Percentiles rank a stretch among this genome's conserved stretches.
Conservation (phyloP, 1,139 yeast species). For the Candida tropicalis region DNA sequence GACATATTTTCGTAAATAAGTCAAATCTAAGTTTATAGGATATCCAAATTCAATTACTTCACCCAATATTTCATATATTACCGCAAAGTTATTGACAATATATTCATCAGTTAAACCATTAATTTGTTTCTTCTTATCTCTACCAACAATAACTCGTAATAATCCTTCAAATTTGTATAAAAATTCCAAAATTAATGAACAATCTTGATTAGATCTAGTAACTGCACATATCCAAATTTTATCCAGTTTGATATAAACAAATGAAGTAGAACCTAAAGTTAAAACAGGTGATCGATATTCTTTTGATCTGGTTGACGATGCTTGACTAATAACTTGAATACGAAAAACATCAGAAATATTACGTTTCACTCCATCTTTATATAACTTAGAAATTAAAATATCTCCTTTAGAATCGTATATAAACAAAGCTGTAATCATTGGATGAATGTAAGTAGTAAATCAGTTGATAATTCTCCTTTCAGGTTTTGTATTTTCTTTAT, state of each 20-base stretch:
- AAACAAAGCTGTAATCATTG: slow-evolving; percentile 79
- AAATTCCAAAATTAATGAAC: slow-evolving; percentile 78
- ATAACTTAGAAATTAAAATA: slow-evolving; percentile 75
- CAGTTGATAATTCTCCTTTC: too few species aligned
- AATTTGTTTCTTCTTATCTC: slow-evolving; percentile 12
- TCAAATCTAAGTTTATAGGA: slow-evolving; percentile 69
- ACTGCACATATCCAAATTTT: slow-evolving; percentile 84
- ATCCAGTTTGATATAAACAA: slow-evolving; percentile 73
- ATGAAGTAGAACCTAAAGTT: slow-evolving; percentile 91
- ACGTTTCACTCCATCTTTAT: slow-evolving; percentile 63
- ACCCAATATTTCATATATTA: slow-evolving; percentile 76
- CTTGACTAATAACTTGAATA: slow-evolving; percentile 76
- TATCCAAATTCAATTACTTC: slow-evolving; percentile 82
- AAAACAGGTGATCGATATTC: slow-evolving; percentile 76
- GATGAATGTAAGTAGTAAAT: neutral
- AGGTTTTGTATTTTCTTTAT: neutral
- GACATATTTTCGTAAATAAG: slow-evolving; percentile 32
- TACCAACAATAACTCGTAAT: slow-evolving; percentile 28
- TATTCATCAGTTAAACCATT: slow-evolving; percentile 29
- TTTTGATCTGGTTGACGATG: slow-evolving; percentile 18
- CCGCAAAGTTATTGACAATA: slow-evolving; percentile 55
- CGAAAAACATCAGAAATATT: slow-evolving; percentile 89
- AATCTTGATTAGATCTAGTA: slow-evolving; percentile 85
- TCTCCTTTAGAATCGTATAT: slow-evolving; percentile 83
- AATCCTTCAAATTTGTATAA: slow-evolving; percentile 61